Evolutionary conservation across 805 yeast species (phyloP), one percentile per base, ranked within the genome.

Genomic region (Wickerhamomyces rabaulensis): DNA sequence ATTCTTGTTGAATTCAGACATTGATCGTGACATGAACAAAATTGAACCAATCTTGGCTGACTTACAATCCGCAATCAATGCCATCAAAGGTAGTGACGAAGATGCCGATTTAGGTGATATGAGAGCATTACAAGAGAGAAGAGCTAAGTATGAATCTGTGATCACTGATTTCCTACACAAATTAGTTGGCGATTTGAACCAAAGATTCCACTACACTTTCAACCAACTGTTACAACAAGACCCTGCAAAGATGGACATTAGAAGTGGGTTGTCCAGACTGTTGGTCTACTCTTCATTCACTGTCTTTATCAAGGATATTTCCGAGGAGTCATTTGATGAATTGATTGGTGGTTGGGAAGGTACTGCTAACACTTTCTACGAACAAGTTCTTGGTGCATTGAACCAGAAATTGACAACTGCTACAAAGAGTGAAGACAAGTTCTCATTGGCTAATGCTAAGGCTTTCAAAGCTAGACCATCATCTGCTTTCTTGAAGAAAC

Each of bases 81-180:
- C 89, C 3, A 80, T 84, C 22, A 71, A 79, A 48, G 80, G 81
- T 41, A 75, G 69, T 36, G 60, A 63, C 12, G 55, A 56, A 22
- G 71, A 65, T 19, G 73, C 69, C 10, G 62, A 67, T 40, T 61
- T 84, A 48, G 79, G 82, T 35, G 74, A 76, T 17, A 84, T 89
- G 88, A 71, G 74, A 47, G 95, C 95, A 0, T 69, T 88, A 48
- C 74, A 73, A 49, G 89, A 87, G 55, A 82, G 84, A 56, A 75
- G 80, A 48, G 67, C 70, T 15, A 73, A 70, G 6, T 87, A 84
- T 58, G 87, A 82, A 54, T 60, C 66, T 19, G 80, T 80, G 1
- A 71, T 84, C 1, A 55, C 60, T 2, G 64, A 68, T 5, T 86
- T 89, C 56, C 61, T 79, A 29, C 62, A 58, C 17, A 70, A 76